Percentiles rank a stretch among this genome's conserved stretches.
Conservation (phyloP, 371 early-diverging fungal species). For the Apophysomyces elegans region DNA sequence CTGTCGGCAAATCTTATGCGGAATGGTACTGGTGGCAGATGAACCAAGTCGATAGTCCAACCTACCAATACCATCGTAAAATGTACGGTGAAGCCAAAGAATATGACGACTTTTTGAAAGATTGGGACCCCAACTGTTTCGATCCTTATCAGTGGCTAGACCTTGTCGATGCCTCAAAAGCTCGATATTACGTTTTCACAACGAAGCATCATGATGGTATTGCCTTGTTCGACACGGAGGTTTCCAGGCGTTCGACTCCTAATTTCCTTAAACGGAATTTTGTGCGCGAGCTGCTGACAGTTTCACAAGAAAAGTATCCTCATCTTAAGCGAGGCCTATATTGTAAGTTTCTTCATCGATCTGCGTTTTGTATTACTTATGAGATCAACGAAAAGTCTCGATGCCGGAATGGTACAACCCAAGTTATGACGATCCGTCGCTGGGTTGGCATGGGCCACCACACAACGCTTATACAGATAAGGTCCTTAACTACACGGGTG, state of each 20-base stretch:
- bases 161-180: conserved; percentile 26
- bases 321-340: conserved; percentile 43
- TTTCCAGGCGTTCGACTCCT: conserved; percentile 28
- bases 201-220: conserved; percentile 49
- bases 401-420: conserved; percentile 51
- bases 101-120: conserved; percentile 37
- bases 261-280: conserved; percentile 34
- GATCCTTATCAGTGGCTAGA: conserved; percentile 34
- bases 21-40: conserved; percentile 51
- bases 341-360: conserved; percentile 25
- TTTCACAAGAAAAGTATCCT: conserved; percentile 29
- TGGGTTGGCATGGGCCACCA: conserved; percentile 41
- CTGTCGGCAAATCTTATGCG: conserved; percentile 34
- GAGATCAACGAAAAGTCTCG: conserved; percentile 26
- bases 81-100: conserved; percentile 31
- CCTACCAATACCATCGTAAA: conserved; percentile 29
- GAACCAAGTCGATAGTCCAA: conserved; percentile 26
- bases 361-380: not conserved
- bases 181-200: conserved; percentile 43
- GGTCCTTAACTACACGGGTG: conserved; percentile 28
- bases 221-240: conserved; percentile 40
- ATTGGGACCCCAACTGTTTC: conserved; percentile 28
- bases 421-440: conserved; percentile 25
- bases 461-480: conserved; percentile 29
- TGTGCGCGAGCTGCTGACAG: conserved; percentile 29